Evolutionary conservation across 495 filamentous ascomycete genomes (phyloP).

Genomic region (Tetracladium setigerum): DNA sequence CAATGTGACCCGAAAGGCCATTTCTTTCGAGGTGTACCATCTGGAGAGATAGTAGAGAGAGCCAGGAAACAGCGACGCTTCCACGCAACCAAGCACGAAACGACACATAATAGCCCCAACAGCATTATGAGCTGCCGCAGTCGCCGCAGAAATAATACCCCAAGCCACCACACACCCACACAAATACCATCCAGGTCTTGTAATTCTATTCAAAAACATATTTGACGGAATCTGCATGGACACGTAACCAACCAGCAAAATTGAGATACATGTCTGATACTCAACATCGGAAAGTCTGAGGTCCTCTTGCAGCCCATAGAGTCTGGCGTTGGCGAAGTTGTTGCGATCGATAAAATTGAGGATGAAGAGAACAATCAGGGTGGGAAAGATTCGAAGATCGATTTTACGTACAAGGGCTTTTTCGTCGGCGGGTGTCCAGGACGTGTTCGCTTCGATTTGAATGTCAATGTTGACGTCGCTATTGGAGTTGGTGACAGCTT

Average conservation of each 20-base stretch:
- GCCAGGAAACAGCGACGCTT: conserved; percentile 28
- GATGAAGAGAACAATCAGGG: conserved; percentile 47
- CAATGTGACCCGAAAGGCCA: conserved; percentile 44
- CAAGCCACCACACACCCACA: conserved; percentile 41
- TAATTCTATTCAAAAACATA: conserved; percentile 33
- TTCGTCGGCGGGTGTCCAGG: too few relatives aligned
- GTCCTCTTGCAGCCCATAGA: conserved; percentile 59
- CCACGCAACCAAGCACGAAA: conserved; percentile 43
- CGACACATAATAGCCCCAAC: conserved; percentile 47
- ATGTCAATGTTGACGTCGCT: too few relatives aligned
- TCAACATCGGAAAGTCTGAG: conserved; percentile 52
- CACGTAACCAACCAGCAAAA: conserved; percentile 29
- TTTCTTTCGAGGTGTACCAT: conserved; percentile 53
- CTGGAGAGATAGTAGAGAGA: conserved; percentile 48
- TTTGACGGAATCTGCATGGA: conserved; percentile 51
- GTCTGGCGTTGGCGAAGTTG: conserved; percentile 67
- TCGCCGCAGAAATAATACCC: conserved; percentile 44
- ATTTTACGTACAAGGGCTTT: conserved; percentile 41
- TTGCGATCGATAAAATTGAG: conserved; percentile 23
- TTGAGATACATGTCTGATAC: conserved; percentile 48
- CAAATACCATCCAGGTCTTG: conserved; percentile 20
- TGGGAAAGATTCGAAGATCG: conserved; percentile 45
- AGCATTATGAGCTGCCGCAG: conserved; percentile 43
- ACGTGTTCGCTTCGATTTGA: too few relatives aligned
- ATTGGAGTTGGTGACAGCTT: too few relatives aligned